Conservation (phyloP, 805 yeast genomes). For the Ogataea saltuana region DNA sequence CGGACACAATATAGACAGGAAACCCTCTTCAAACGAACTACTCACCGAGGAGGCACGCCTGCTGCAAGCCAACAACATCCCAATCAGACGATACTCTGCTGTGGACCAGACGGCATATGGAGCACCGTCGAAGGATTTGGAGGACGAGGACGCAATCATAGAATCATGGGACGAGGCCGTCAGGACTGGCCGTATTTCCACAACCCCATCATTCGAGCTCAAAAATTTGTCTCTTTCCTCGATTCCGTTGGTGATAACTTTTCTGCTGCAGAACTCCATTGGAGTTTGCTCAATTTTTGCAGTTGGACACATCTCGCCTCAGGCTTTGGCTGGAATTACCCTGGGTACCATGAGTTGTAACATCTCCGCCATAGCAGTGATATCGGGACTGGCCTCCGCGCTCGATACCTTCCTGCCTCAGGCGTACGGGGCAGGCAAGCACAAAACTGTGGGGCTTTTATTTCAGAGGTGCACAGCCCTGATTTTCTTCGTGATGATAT, state of each 20-base stretch:
- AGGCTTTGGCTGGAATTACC: constrained; percentile 74
- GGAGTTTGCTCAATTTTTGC: constrained; percentile 77
- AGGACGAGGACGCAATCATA: constrained; percentile 27
- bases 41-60: constrained; percentile 34
- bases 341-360: constrained; percentile 78
- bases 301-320: constrained; percentile 71
- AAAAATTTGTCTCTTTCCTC: constrained; percentile 43
- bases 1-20: constrained; percentile 1
- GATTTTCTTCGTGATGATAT: constrained; percentile 48
- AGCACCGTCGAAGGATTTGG: constrained; percentile 13
- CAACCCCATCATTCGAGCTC: constrained; percentile 41
- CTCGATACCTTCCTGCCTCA: constrained; percentile 79
- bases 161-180: constrained; percentile 38
- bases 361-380: constrained; percentile 70
- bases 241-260: constrained; percentile 63
- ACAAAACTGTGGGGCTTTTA: constrained; percentile 64
- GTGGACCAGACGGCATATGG: constrained; percentile 1
- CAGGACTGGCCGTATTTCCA: constrained; percentile 44
- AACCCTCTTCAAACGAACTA: constrained; percentile 13
- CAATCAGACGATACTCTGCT: constrained; percentile 25
- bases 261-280: constrained; percentile 67
- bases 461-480: constrained; percentile 67
- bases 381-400: constrained; percentile 78
- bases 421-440: constrained; percentile 70
- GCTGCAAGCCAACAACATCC: constrained; percentile 29